phyloP scores from a whole-genome alignment of 176 grass and related monocot genomes.

The Poa pratensis region DNA sequence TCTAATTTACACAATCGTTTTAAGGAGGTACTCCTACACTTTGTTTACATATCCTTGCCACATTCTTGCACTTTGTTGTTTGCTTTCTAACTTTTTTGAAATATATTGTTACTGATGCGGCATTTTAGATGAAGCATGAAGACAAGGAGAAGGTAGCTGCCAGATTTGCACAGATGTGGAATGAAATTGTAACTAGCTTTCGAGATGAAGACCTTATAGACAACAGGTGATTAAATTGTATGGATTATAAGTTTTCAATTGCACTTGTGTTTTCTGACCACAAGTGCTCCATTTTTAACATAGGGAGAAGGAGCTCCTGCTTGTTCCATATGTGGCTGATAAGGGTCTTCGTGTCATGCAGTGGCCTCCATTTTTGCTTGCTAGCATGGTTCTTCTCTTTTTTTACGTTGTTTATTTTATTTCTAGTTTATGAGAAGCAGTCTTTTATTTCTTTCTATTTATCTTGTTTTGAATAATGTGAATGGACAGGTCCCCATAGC shows the following conservation, averaged over 20 bases:
- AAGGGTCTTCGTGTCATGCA: constrained; percentile 68
- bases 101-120: constrained; percentile 33
- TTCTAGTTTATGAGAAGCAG: constrained; percentile 26
- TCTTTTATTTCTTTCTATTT: constrained; percentile 21
- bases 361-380: constrained; percentile 98
- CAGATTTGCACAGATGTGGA: constrained; percentile 99
- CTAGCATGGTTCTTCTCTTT: constrained; percentile 71
- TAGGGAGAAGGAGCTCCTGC: constrained; percentile 92
- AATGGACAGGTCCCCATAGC: constrained; percentile 86
- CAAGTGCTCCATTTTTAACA: constrained; percentile 18
- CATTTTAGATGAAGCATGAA: constrained; percentile 55
- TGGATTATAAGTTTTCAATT: constrained; percentile 23
- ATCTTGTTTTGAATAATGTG: constrained; percentile 35
- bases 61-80: constrained; percentile 33
- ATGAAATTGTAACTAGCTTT: constrained; percentile 87
- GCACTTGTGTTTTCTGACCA: constrained; percentile 32
- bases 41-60: constrained; percentile 22
- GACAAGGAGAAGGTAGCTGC: constrained; percentile 66
- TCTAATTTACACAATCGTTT: constrained; percentile 74
- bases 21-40: constrained; percentile 60
- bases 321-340: constrained; percentile 93
- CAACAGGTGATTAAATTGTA: constrained; percentile 57
- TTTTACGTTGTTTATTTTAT: constrained; percentile 34
- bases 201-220: constrained; percentile 92
- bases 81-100: constrained; percentile 32